These are phyloP conservation scores for Yamadazyma atlantica DNA, from an alignment of 1,139 yeast species.

Conservation along the genomic window DNA sequence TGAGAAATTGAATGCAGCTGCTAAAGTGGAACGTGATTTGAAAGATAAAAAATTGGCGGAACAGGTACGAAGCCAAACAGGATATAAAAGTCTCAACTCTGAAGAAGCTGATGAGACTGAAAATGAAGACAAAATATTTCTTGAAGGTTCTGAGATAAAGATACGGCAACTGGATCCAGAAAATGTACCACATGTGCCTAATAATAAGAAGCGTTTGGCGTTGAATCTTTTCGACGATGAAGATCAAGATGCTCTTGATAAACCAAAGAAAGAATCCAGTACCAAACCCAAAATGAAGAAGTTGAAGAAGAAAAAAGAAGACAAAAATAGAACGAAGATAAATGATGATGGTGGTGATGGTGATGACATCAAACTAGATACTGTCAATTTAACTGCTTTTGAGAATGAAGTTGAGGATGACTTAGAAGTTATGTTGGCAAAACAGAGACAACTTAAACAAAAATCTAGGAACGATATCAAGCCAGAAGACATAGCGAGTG, in stretches of 20 bases:
- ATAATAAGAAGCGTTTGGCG: conserved; percentile 9
- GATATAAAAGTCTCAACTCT: conserved; percentile 15
- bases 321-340: conserved; percentile 9
- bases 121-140: conserved; percentile 14
- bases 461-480: conserved; percentile 26
- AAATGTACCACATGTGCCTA: not conserved
- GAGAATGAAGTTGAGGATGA: conserved; percentile 48
- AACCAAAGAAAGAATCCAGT: conserved; percentile 15
- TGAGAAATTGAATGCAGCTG: conserved; percentile 33
- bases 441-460: conserved; percentile 41
- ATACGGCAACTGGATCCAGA: conserved; percentile 5
- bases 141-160: conserved; percentile 8
- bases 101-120: conserved; percentile 19
- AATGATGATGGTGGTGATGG: conserved; percentile 13
- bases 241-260: conserved; percentile 16
- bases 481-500: conserved; percentile 50
- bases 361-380: conserved; percentile 27
- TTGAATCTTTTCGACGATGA: conserved; percentile 25
- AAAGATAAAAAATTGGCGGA: conserved; percentile 25
- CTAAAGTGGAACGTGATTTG: conserved; percentile 24
- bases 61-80: conserved; percentile 25
- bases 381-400: conserved; percentile 31
- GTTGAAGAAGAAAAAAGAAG: conserved; percentile 29
- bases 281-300: conserved; percentile 45
- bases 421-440: conserved; percentile 40